Evolutionary conservation across 2,329 filamentous ascomycete species (phyloP).

Genomic region (Colletotrichum navitas): DNA sequence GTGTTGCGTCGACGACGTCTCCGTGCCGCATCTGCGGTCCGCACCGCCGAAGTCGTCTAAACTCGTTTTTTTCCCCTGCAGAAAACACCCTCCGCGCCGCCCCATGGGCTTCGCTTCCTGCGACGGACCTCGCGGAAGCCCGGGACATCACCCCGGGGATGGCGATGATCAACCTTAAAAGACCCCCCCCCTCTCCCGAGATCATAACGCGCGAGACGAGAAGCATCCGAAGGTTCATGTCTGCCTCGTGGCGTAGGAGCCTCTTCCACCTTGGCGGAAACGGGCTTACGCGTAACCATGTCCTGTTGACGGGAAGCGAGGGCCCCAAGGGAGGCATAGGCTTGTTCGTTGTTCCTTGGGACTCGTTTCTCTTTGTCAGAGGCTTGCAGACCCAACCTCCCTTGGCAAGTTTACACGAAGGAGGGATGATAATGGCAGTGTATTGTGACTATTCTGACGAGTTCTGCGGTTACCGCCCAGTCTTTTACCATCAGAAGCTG

Average conservation of each 20-base stretch:
- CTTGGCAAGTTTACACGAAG: not conserved
- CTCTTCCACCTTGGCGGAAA: conserved; percentile 23
- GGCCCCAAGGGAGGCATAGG: not conserved
- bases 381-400: not conserved
- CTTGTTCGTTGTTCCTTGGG: not conserved
- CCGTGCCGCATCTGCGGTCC: not conserved
- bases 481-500: not conserved
- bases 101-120: not conserved
- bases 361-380: not conserved
- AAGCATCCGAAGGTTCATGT: conserved; percentile 6
- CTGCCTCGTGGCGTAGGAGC: conserved; percentile 26
- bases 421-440: not conserved
- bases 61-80: not conserved
- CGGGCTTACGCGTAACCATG: conserved; percentile 24
- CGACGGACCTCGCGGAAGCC: conserved; percentile 3
- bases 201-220: not conserved
- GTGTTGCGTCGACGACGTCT: not conserved
- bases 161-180: conserved; percentile 32
- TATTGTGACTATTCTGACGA: not conserved
- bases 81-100: too few species aligned
- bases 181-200: too few species aligned
- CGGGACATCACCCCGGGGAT: conserved; percentile 9
- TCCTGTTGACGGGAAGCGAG: conserved; percentile 16
- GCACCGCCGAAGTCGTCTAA: not conserved
- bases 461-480: not conserved